Evolutionary conservation across 116 monocot genomes (phyloP).

Genomic region (Cymodocea nodosa): DNA sequence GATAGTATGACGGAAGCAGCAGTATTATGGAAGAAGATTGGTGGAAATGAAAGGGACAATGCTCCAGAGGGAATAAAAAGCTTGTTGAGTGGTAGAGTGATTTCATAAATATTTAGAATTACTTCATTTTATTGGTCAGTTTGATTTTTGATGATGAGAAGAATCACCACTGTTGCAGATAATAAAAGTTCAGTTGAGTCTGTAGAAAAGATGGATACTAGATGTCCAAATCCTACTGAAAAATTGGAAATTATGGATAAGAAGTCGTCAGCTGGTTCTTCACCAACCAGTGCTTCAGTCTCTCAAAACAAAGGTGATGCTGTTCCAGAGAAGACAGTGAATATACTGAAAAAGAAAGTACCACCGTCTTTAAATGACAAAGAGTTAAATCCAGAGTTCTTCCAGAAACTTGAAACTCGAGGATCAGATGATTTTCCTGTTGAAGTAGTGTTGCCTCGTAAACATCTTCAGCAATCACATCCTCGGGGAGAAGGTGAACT

Average conservation of each 20-base stretch:
- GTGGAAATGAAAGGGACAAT: slow-evolving; percentile 38
- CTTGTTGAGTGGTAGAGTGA: slow-evolving; percentile 3
- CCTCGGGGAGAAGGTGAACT: slow-evolving; percentile 25
- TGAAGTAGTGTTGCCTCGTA: slow-evolving; percentile 84
- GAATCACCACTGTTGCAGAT: slow-evolving; percentile 14
- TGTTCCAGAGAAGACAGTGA: slow-evolving; percentile 50
- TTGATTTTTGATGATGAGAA: neutral
- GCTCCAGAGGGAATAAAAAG: slow-evolving; percentile 28
- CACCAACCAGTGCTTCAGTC: slow-evolving; percentile 25
- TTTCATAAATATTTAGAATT: neutral
- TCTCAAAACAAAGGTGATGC: slow-evolving; percentile 27
- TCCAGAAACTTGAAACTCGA: slow-evolving; percentile 82
- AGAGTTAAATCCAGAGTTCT: slow-evolving; percentile 83
- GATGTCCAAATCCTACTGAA: slow-evolving; percentile 15
- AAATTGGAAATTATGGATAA: slow-evolving; percentile 16
- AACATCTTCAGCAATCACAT: slow-evolving; percentile 15
- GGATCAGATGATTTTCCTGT: slow-evolving; percentile 56
- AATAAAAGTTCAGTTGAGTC: slow-evolving; percentile 22
- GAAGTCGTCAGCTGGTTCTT: slow-evolving; percentile 20
- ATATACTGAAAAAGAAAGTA: slow-evolving; percentile 48
- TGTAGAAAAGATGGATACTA: slow-evolving; percentile 11
- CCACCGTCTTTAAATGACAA: slow-evolving; percentile 68
- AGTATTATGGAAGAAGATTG: slow-evolving; percentile 57
- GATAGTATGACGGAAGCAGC: slow-evolving; percentile 79
- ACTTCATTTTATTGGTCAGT: neutral